Evolutionary conservation across 2,329 filamentous ascomycete genomes (phyloP).

Genomic region (Talaromyces rugulosus): DNA sequence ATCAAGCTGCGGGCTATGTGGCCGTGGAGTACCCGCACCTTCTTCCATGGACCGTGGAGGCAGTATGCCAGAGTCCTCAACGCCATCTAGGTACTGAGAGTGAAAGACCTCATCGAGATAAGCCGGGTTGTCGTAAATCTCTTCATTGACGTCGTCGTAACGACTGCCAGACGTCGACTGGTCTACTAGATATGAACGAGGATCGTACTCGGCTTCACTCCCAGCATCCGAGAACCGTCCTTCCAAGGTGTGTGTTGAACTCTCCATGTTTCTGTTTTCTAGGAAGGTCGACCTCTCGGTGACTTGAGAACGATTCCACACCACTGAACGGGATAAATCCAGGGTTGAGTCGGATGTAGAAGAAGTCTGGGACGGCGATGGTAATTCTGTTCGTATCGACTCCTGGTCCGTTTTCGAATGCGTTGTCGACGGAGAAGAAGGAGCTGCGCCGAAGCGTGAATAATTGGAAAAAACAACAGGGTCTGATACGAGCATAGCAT

Average conservation of each 20-base stretch:
- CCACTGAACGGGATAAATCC: slow-evolving; percentile 35
- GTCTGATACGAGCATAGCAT: slow-evolving; percentile 45
- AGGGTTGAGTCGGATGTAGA: slow-evolving; percentile 22
- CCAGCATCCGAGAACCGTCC: slow-evolving; percentile 41
- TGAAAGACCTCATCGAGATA: slow-evolving; percentile 37
- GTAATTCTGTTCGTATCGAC: slow-evolving; percentile 23
- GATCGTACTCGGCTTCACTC: slow-evolving; percentile 29
- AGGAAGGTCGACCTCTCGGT: not conserved
- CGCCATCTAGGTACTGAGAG: slow-evolving; percentile 29
- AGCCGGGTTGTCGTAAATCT: slow-evolving; percentile 31
- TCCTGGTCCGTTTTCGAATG: slow-evolving; percentile 25
- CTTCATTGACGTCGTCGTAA: slow-evolving; percentile 27
- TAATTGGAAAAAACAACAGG: slow-evolving; percentile 46
- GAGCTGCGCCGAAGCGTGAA: slow-evolving; percentile 31
- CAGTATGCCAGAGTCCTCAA: slow-evolving; percentile 21
- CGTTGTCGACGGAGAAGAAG: slow-evolving; percentile 30
- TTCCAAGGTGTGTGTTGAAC: slow-evolving; percentile 31
- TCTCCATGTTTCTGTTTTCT: slow-evolving; percentile 20
- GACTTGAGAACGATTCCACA: slow-evolving; percentile 28
- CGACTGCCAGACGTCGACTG: slow-evolving; percentile 18
- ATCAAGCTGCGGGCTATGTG: slow-evolving; percentile 16
- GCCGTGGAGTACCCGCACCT: slow-evolving; percentile 17
- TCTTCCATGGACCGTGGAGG: slow-evolving; percentile 10
- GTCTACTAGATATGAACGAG: slow-evolving; percentile 22
- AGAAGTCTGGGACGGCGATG: slow-evolving; percentile 23